Conservation (phyloP, 2,329 filamentous ascomycete species). For the Talaromyces sp. region DNA sequence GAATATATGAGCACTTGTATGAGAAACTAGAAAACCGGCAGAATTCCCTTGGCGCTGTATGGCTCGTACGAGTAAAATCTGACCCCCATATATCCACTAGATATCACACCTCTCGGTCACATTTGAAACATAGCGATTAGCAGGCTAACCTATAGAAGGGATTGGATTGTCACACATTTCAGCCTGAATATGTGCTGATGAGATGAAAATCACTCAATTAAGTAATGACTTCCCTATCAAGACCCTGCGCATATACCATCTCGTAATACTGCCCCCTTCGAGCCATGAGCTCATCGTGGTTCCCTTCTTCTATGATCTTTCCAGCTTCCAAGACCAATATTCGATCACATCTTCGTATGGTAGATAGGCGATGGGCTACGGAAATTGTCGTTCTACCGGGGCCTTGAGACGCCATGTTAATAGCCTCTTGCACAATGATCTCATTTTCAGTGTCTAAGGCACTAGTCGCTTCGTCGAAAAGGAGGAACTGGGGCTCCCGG, state of each 20-base stretch:
- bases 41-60: no score
- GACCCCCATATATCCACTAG: no score
- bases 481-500: slow-evolving; percentile 71
- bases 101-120: neutral
- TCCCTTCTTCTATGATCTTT: slow-evolving; percentile 75
- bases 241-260: neutral
- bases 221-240: neutral
- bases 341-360: slow-evolving; percentile 66
- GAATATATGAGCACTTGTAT: no score
- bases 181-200: neutral
- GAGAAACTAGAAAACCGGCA: no score
- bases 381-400: slow-evolving; percentile 80
- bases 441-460: slow-evolving; percentile 83
- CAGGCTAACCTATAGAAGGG: neutral
- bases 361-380: slow-evolving; percentile 83
- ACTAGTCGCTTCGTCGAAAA: slow-evolving; percentile 84
- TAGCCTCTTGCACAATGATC: slow-evolving; percentile 76
- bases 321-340: slow-evolving; percentile 82
- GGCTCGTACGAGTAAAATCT: no score
- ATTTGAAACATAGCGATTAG: neutral
- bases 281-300: slow-evolving; percentile 65
- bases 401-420: neutral
- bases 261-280: neutral
- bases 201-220: neutral
- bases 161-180: neutral